phyloP scores from a whole-genome alignment of 1,139 yeast species.

The Debaryomyces coudertii region DNA sequence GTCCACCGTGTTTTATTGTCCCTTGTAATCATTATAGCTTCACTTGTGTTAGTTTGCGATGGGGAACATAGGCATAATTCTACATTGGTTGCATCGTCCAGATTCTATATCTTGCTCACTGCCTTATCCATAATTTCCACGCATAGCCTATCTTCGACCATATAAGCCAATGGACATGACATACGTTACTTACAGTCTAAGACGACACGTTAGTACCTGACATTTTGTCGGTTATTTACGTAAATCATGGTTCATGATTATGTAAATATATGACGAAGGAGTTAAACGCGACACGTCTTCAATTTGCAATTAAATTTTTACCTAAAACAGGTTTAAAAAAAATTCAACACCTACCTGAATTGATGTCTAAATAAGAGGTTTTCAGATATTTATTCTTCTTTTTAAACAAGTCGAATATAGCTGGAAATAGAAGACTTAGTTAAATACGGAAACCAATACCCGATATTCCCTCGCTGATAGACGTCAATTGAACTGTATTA shows the following conservation, averaged over 20 bases:
- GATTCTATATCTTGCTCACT: neutral
- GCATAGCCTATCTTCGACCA: neutral
- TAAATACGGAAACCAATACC: neutral
- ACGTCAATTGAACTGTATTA: conserved; percentile 7
- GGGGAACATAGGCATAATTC: neutral
- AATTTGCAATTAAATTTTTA: conserved; percentile 4
- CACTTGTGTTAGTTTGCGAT: neutral
- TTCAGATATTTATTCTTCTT: conserved; percentile 4
- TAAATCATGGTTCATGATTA: conserved; percentile 1
- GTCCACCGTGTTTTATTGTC: neutral
- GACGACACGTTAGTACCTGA: neutral
- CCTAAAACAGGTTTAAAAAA: conserved; percentile 9
- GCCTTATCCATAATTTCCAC: neutral
- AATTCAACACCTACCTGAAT: conserved; percentile 1
- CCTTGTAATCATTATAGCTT: neutral
- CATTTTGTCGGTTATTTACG: conserved; percentile 1
- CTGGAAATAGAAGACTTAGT: neutral
- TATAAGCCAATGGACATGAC: neutral
- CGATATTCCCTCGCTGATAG: conserved; percentile 6
- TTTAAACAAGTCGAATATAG: neutral
- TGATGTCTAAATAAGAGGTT: neutral
- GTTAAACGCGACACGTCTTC: conserved; percentile 11
- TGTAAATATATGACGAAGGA: conserved; percentile 8
- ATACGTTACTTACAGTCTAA: neutral
- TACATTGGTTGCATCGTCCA: too few species aligned